phyloP scores from a whole-genome alignment of 2,329 filamentous ascomycete genomes.

The Botryosphaeria agaves region DNA sequence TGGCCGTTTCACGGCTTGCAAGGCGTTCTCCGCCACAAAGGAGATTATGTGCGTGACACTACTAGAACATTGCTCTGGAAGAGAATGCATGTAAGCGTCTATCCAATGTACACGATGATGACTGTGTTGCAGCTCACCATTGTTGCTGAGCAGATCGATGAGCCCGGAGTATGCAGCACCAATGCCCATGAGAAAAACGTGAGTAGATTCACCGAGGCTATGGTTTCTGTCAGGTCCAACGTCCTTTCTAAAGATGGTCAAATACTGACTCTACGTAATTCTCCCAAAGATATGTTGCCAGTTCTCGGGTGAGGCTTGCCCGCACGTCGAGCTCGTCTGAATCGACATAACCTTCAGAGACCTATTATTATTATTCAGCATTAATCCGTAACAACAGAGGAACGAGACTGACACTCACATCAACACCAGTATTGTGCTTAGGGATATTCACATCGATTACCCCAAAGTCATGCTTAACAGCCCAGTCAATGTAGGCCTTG shows the following conservation, averaged over 20 bases:
- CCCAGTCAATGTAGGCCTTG: constrained; percentile 72
- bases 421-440: constrained; percentile 49
- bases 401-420: no score
- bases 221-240: no score
- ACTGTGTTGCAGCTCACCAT: constrained; percentile 35
- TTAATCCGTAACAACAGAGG: no score
- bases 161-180: constrained; percentile 80
- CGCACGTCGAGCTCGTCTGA: constrained; percentile 29
- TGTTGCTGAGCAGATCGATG: constrained; percentile 60
- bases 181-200: constrained; percentile 74
- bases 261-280: constrained; percentile 65
- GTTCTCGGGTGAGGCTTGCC: constrained; percentile 39
- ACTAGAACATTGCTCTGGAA: constrained; percentile 42
- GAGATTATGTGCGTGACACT: constrained; percentile 58
- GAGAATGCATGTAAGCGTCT: no score
- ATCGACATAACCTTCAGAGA: constrained; percentile 18
- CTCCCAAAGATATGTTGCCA: constrained; percentile 84
- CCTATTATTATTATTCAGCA: constrained; percentile 9
- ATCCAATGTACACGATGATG: constrained; percentile 1
- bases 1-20: constrained; percentile 51
- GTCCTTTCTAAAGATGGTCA: no score
- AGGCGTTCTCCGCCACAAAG: constrained; percentile 57
- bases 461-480: constrained; percentile 55
- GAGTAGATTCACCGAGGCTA: no score
- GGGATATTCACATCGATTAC: constrained; percentile 89